Evolutionary conservation across 2,329 filamentous ascomycete genomes (phyloP), one percentile per base, ranked within the genome.

Genomic region (Stemphylium lycopersici): DNA sequence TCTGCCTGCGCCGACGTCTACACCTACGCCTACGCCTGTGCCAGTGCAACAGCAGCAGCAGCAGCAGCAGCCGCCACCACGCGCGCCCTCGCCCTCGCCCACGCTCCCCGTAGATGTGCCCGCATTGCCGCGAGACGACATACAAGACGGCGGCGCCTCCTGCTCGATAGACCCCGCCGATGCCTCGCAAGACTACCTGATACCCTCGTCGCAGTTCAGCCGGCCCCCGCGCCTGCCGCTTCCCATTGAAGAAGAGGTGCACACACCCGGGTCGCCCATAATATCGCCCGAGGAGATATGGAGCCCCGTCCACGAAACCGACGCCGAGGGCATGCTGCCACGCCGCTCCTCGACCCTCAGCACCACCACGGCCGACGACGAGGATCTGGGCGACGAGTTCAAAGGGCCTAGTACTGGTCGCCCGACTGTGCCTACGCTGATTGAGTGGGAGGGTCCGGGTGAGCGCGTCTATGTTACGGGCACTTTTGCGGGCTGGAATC

Each of bases 401-500:
- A 84, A 87, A 34, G 78, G 77, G 54, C 74, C 78, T 16, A 85
- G 90, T 31, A 62, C 62, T 2, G 88, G 90, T 67, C 84, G 88
- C 58, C 89, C 90, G 34, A 90, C 90, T 6, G 90, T 98, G 37
- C 90, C 91, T 2, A 96, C 91, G 1, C 80, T 84, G 53, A 86
- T 99, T 54, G 90, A 96, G 76, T 99, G 95, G 95, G 84, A 84
- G 62, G 84, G 86, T 7, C 86, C 87, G 47, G 93, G 90, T 54
- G 90, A 96, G 53, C 96, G 93, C 76, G 87, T 98, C 61, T 99
- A 96, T 74, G 92, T 99, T 40, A 99, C 95, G 0, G 93, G 93
- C 62, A 98, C 95, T 16, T 97, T 98, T 72, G 96, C 96, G 67
- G 90, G 93, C 24, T 99, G 95, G 95, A 92, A 96, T 77, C 89